phyloP scores from a whole-genome alignment of 176 grass and related monocot genomes.

The Alopecurus myosuroides region DNA sequence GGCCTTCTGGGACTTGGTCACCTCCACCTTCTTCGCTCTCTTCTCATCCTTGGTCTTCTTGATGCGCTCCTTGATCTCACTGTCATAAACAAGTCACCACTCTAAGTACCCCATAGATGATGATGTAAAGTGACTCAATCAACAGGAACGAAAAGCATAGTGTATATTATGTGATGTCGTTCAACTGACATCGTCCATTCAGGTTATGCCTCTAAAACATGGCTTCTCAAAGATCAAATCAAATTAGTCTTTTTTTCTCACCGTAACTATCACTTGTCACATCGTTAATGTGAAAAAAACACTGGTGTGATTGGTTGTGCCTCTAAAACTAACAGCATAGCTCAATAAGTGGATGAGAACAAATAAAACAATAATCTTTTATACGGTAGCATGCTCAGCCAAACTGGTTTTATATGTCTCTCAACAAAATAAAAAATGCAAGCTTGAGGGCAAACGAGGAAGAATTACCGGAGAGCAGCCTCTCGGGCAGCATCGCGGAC shows the following conservation, averaged over 20 bases:
- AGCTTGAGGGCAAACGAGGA: background rate
- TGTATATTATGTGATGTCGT: background rate
- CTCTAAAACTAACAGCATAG: too few relatives aligned
- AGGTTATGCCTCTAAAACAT: too few relatives aligned
- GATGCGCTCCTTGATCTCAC: slow-evolving; percentile 54
- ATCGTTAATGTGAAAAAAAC: too few relatives aligned
- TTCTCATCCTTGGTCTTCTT: slow-evolving; percentile 69
- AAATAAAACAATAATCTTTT: background rate
- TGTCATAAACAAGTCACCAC: background rate
- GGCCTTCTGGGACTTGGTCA: slow-evolving; percentile 32
- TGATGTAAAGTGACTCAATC: background rate
- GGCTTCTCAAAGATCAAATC: background rate
- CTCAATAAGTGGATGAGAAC: background rate
- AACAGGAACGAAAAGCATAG: background rate
- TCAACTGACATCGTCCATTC: too few relatives aligned
- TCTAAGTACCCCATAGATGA: background rate
- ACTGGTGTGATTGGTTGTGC: too few relatives aligned
- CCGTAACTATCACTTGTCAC: too few relatives aligned
- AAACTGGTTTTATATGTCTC: background rate
- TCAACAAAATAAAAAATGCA: background rate
- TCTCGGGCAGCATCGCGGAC: slow-evolving; percentile 35
- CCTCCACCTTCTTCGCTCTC: slow-evolving; percentile 42
- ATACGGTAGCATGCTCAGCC: background rate
- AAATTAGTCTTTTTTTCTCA: too few relatives aligned
- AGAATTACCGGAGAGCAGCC: slow-evolving; percentile 35